Evolutionary conservation across 495 filamentous ascomycete species (phyloP), one percentile per base, ranked within the genome.

Genomic region (Aspergillus ostianus): DNA sequence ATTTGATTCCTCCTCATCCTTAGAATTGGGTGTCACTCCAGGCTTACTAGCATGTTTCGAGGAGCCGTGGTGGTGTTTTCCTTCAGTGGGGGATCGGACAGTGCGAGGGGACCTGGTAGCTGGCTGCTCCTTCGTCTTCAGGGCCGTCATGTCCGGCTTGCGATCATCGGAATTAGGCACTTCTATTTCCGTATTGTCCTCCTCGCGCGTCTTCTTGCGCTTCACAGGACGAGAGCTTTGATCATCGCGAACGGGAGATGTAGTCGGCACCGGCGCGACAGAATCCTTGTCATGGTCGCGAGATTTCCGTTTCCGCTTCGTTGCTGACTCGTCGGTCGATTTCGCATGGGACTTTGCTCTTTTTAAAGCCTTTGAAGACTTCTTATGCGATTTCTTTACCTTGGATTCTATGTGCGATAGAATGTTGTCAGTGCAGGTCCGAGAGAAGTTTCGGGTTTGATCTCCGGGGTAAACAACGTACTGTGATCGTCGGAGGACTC

Each of bases 321-420:
- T 9, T 18, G 47, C 17, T 4, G 55, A 13, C 27, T 55, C 26
- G 29, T 56, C 36, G 0, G 36, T 47, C 18, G 44, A 26, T 9
- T 58, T 51, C 51, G 30, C 49, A 10, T 56, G 26, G 21, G 54
- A 18, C 10, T 30, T 30, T 49, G 21, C 13, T 32, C 55, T 57
- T 20, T 19, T 49, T 0, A 30, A n/a, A 18, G 19, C 9, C 6
- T 48, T 29, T 6, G 52, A 51, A 20, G 45, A 53, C 32, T 58
- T 57, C 23, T 61, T 64, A 47, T 70, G 62, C 6, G 51, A 60
- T 56, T 27, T 56, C 15, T 32, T 45, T 26, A 15, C 45, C 32
- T 46, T 41, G 48, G 5, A 17, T 30, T 51, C 15, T 56, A n/a
- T 2, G 41, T 41, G 55, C 6, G 19, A 19, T 10, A 18, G n/a